Percentiles rank a stretch among this genome's conserved stretches.
phyloP scores from a whole-genome alignment of 768 basidiomycete species.

The Pulveroboletus sp. region DNA sequence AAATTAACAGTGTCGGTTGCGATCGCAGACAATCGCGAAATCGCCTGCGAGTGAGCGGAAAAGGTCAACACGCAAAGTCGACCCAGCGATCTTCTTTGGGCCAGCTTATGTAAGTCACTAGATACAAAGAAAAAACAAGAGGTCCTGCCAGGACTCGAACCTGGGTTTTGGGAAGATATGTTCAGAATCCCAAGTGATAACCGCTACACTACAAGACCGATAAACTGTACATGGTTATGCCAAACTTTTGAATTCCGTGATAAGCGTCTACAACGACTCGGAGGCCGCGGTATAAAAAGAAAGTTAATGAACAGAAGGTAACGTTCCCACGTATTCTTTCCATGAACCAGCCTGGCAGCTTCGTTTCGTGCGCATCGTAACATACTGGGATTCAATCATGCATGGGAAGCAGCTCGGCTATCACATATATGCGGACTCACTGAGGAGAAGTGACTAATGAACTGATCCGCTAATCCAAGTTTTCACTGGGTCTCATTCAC shows the following conservation, averaged over 20 bases:
- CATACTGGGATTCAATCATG: too few relatives aligned
- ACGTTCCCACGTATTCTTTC: too few relatives aligned
- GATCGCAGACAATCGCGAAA: slow-evolving; percentile 23
- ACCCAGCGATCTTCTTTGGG: not conserved
- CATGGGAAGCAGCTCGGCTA: too few relatives aligned
- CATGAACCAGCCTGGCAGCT: too few relatives aligned
- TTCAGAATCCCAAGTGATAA: slow-evolving; percentile 41
- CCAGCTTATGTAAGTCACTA: slow-evolving; percentile 7
- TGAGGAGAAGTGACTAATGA: too few relatives aligned
- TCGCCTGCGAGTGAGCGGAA: slow-evolving; percentile 20
- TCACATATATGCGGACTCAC: too few relatives aligned
- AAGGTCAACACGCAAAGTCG: not conserved
- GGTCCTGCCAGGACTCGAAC: slow-evolving; percentile 30
- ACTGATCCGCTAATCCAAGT: too few relatives aligned
- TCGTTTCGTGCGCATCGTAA: too few relatives aligned
- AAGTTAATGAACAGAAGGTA: too few relatives aligned
- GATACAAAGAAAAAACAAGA: not conserved
- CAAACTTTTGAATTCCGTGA: not conserved
- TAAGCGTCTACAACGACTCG: not conserved
- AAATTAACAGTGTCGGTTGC: slow-evolving; percentile 6
- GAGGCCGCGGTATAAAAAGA: too few relatives aligned
- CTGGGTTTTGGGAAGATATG: slow-evolving; percentile 29
- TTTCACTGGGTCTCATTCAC: too few relatives aligned
- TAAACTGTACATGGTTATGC: too few relatives aligned
- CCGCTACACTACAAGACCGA: slow-evolving; percentile 36